These are phyloP conservation scores for Bothriochloa decipiens DNA, from an alignment of 176 grass and related monocot genomes.

Conservation along the genomic window DNA sequence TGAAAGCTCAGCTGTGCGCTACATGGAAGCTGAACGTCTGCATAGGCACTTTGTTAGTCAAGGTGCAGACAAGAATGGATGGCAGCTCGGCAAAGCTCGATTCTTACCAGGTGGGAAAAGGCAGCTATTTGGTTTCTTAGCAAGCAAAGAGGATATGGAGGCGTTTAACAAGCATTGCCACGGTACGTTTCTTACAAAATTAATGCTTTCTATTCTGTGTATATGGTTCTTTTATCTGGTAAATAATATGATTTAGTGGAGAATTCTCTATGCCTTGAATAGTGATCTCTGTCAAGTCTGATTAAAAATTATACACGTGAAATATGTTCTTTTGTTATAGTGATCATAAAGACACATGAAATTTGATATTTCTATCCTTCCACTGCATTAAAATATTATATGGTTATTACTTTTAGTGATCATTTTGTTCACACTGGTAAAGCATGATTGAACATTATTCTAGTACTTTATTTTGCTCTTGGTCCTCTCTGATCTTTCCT, in stretches of 20 bases:
- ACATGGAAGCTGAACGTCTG: conserved; percentile 78
- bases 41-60: conserved; percentile 75
- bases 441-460: neutral
- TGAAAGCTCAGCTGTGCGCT: conserved; percentile 76
- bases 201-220: neutral
- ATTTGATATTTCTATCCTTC: conserved; percentile 1
- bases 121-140: conserved; percentile 83
- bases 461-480: neutral
- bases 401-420: neutral
- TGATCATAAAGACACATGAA: neutral
- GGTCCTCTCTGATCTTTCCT: neutral
- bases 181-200: conserved; percentile 48
- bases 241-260: conserved; percentile 27
- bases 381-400: neutral
- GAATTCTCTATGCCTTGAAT: conserved; percentile 7
- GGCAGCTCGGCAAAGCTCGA: conserved; percentile 44
- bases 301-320: neutral
- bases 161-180: conserved; percentile 68
- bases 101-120: conserved; percentile 80
- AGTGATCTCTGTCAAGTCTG: conserved; percentile 1
- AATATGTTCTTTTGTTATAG: neutral
- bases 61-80: conserved; percentile 66
- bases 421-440: neutral
- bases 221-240: neutral
- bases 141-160: conserved; percentile 81